These are phyloP conservation scores for Penicillium canariense DNA, from an alignment of 495 filamentous ascomycete genomes.

Conservation along the genomic window DNA sequence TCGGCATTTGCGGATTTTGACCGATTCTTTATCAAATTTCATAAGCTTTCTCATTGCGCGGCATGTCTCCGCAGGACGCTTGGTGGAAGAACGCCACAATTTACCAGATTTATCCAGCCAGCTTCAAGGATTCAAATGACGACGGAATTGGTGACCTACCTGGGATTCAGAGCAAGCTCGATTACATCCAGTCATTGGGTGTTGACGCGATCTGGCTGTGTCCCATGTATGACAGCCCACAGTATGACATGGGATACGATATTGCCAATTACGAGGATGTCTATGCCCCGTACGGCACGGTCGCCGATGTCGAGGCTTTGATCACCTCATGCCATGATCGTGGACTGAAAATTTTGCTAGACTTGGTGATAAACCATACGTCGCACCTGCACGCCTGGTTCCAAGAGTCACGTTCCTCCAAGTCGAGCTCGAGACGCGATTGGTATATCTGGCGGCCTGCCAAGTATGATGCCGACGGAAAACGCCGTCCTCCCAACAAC, in stretches of 20 bases:
- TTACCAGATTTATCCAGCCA: constrained; percentile 44
- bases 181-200: constrained; percentile 52
- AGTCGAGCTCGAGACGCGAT: constrained; percentile 48
- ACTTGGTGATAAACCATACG: constrained; percentile 61
- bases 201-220: constrained; percentile 42
- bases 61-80: constrained; percentile 8
- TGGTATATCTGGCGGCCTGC: constrained; percentile 62
- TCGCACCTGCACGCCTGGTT: constrained; percentile 59
- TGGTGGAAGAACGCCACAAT: constrained; percentile 44
- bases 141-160: constrained; percentile 56
- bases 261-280: constrained; percentile 60
- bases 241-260: constrained; percentile 54
- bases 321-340: constrained; percentile 48
- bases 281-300: constrained; percentile 52
- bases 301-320: constrained; percentile 53
- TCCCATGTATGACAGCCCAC: constrained; percentile 50
- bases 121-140: constrained; percentile 40
- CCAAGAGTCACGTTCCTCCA: constrained; percentile 47
- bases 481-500: constrained; percentile 57
- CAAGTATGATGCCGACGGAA: constrained; percentile 47
- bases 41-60: not conserved
- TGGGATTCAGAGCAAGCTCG: constrained; percentile 56
- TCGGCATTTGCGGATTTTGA: not conserved
- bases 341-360: constrained; percentile 54
- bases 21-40: not conserved